Base-by-base conservation (phyloP, 148 eudicot species). In the Chenopodium quinoa region DNA sequence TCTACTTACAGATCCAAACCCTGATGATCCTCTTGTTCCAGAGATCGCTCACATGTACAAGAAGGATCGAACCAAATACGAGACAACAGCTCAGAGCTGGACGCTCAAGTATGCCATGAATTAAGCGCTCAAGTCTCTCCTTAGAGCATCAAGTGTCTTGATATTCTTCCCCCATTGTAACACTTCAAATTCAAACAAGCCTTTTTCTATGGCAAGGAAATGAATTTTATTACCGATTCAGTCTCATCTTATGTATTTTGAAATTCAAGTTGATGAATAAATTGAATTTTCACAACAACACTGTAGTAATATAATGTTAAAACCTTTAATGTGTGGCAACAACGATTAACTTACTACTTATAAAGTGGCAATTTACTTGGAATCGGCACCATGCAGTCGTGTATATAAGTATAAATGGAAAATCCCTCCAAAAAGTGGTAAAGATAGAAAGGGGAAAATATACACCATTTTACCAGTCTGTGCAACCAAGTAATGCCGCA, bases 81-180 rank as follows among this genome's bases (percentile, higher is more conserved):
- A 85, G 75, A 46, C 82, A 3, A 85, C 87, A 2, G 87, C 87
- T 2, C 78, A 80, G 5, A 85, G 81, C 64, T 85, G 87, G 87
- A 81, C 87, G 10, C 63, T 52, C 52, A 85, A 85, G 66, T 85
- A 85, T 74, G 87, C 87, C 54, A 85, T 81, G 87, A 85, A 81
- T 63, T 85, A 74, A 70, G 25, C 11, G 4, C 1, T 78, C 34
- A 14, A 69, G 32, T 52, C 64, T 79, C 52, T 69, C 52, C 56
- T 48, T 4, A 23, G 66, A 46, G 80, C 72, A 79, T 68, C 81
- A 50, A 31, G 10, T 62, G 29, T 68, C 14, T 6, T 54, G n/a
- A n/a, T 25, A 46, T 9, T 10, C 9, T 56, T 69, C 27, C 75
- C n/a, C 40, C 54, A 60, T 9, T 80, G 77, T 60, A 56, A 56